Percentiles rank a stretch among this genome's conserved stretches.
These are phyloP conservation scores for Termitomyces sp. DNA, from an alignment of 768 basidiomycete genomes.

Conservation along the genomic window DNA sequence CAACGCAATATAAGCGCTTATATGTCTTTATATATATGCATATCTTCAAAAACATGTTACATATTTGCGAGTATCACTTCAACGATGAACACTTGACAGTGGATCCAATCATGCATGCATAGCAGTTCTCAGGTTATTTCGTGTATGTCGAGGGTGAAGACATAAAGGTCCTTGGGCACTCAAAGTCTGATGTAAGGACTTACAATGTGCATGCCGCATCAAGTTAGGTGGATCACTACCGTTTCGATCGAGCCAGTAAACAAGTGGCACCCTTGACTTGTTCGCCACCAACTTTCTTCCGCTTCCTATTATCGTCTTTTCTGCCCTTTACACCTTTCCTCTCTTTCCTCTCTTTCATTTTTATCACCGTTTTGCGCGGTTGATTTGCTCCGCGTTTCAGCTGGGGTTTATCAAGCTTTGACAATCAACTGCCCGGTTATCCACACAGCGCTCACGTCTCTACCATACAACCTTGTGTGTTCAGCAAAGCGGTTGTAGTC, in stretches of 20 bases:
- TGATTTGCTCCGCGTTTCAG: background rate
- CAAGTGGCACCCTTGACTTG: background rate
- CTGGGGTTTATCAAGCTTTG: background rate
- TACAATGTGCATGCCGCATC: no score
- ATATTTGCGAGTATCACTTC: background rate
- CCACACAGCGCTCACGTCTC: background rate
- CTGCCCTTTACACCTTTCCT: background rate
- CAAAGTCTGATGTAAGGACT: conserved; percentile 4
- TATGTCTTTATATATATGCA: background rate
- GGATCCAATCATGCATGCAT: background rate
- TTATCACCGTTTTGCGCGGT: background rate
- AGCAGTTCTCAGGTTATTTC: no score
- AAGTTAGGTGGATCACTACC: no score
- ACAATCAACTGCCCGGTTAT: background rate
- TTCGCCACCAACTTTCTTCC: background rate
- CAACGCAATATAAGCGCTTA: background rate
- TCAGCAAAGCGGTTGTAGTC: conserved; percentile 1
- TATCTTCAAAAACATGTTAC: background rate
- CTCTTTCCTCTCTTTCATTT: background rate
- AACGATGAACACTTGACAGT: background rate
- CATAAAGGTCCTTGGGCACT: background rate
- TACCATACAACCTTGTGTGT: background rate
- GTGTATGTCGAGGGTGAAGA: background rate
- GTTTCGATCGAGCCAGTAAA: background rate
- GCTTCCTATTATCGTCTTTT: background rate